Evolutionary conservation across 192 early-diverging fungal species (phyloP).

Genomic region (Physocladia obscura): DNA sequence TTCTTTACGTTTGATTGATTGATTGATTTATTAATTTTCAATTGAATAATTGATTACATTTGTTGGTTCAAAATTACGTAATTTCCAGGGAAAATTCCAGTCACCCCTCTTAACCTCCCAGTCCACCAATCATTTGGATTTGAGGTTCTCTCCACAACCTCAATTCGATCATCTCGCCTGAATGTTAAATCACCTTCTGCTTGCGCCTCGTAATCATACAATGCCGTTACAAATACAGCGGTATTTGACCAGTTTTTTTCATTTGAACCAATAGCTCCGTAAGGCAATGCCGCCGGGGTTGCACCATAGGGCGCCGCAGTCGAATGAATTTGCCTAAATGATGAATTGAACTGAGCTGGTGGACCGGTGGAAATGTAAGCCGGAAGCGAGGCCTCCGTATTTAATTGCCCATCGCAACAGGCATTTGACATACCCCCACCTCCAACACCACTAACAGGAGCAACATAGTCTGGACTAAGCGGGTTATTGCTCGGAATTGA

Average conservation of each 20-base stretch:
- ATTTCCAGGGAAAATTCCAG: slow-evolving; percentile 78
- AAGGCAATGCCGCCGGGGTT: background rate
- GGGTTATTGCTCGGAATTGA: background rate
- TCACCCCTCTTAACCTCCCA: slow-evolving; percentile 55
- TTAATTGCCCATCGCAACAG: too few relatives aligned
- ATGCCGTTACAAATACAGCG: slow-evolving; percentile 46
- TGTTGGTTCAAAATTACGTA: slow-evolving; percentile 46
- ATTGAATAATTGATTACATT: background rate
- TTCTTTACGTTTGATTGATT: too few relatives aligned
- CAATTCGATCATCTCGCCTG: slow-evolving; percentile 83
- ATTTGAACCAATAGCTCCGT: slow-evolving; percentile 1
- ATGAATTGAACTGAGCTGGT: background rate
- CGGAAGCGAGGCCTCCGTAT: background rate
- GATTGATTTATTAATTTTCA: too few relatives aligned
- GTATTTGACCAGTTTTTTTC: too few relatives aligned
- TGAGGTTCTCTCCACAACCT: slow-evolving; percentile 69
- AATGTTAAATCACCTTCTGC: slow-evolving; percentile 83
- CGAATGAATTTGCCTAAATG: background rate
- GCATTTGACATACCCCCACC: background rate
- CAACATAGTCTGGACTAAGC: slow-evolving; percentile 22
- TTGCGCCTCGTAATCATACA: slow-evolving; percentile 84
- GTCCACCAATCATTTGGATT: slow-evolving; percentile 83
- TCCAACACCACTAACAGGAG: background rate
- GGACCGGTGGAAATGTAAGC: background rate
- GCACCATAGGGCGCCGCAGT: background rate